These are phyloP conservation scores for Pseudonitzschia pungens DNA, from an alignment of 108 stramenopile species.

Conservation along the genomic window DNA sequence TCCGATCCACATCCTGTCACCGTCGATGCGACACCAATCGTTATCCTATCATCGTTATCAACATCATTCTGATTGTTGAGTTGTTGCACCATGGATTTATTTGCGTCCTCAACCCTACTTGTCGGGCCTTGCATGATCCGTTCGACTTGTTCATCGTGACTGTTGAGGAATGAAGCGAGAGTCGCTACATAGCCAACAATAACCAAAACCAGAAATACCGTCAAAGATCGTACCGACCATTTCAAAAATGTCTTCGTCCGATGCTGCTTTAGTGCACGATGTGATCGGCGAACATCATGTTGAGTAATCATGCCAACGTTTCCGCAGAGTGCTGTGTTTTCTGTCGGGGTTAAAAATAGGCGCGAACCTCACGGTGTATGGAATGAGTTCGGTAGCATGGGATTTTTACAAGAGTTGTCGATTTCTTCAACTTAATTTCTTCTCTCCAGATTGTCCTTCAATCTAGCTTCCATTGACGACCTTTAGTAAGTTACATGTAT, in stretches of 20 bases:
- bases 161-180: background rate
- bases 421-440: too few species aligned
- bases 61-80: background rate
- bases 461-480: too few species aligned
- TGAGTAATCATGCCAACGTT: background rate
- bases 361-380: too few species aligned
- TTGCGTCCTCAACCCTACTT: too few species aligned
- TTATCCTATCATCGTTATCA: background rate
- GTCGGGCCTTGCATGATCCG: background rate
- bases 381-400: too few species aligned
- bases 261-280: background rate
- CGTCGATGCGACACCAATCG: conserved; percentile 72
- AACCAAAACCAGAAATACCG: background rate
- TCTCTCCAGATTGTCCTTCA: too few species aligned
- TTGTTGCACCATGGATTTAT: background rate
- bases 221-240: background rate
- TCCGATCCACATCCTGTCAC: conserved; percentile 73
- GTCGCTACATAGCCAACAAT: background rate
- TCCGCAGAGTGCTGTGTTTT: background rate
- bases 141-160: background rate
- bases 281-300: background rate
- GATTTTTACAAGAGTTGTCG: too few species aligned
- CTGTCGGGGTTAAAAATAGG: background rate
- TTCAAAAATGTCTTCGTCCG: background rate
- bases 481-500: too few species aligned